Evolutionary conservation across 2,329 filamentous ascomycete species (phyloP), one percentile per base, ranked within the genome.

Genomic region (Botryotinia convoluta): DNA sequence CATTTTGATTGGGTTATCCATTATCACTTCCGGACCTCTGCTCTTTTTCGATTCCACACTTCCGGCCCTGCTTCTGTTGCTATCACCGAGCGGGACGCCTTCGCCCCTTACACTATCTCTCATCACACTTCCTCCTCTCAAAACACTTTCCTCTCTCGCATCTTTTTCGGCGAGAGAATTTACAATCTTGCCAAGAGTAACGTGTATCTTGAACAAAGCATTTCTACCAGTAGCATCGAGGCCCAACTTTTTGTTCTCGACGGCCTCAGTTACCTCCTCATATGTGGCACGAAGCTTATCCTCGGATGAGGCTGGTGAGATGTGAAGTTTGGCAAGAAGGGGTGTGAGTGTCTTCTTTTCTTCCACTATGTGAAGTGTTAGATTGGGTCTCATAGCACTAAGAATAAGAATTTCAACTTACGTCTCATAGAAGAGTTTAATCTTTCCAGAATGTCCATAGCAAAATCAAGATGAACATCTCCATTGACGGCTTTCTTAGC

Each of bases 261-360:
- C 90, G 2, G 90, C 90, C 44, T 88, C 85, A 45, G 87, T 84
- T 64, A 91, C 84, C 64, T 88, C 85, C 45, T 86, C 84, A 81
- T 91, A 90, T 51, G 89, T 79, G 57, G 87, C 84, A 76, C 88
- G 84, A 74, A 91, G 83, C 77, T 88, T 89, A 35, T 87, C 84
- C 75, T 89, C 86, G 0, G 86, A 85, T 0, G 90, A 90, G 1
- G 91, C 85, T 0, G 93, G 87, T 1, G 91, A 90, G 65, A 98
- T 87, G 80, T 95, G 90, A 2, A 98, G 85, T 82, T 98, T 98
- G 76, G 90, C 90, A 1, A 98, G 87, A 65, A 98, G 88, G 0
- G 90, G 88, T 42, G 93, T 90, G 16, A 96, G 84, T 1, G 91
- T 87, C 81, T 97, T 98, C 84, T 93, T 93, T 82, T 98, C 95